phyloP scores from a whole-genome alignment of 1,139 yeast genomes.

The Geotrichum histeridarum region DNA sequence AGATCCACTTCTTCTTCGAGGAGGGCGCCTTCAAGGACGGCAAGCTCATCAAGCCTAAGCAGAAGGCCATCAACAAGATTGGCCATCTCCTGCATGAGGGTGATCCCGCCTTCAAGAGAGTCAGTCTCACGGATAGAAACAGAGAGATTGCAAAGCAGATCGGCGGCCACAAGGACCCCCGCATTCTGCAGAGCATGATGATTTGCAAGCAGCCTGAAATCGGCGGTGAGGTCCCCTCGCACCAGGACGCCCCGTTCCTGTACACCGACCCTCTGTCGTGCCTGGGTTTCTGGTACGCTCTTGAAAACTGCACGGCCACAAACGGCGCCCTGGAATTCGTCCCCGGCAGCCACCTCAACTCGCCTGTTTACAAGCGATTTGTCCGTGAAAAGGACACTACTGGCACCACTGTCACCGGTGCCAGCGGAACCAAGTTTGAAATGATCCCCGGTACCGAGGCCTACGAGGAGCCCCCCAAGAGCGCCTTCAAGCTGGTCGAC shows the following conservation, averaged over 20 bases:
- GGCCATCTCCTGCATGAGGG: conserved; percentile 72
- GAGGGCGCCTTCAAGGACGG: conserved; percentile 58
- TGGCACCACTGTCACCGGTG: conserved; percentile 41
- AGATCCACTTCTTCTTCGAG: conserved; percentile 66
- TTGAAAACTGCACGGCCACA: conserved; percentile 61
- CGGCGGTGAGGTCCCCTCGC: conserved; percentile 75
- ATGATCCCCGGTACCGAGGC: conserved; percentile 22
- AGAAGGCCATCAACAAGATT: conserved; percentile 63
- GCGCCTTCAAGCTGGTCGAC: conserved; percentile 48
- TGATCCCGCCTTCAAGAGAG: conserved; percentile 45
- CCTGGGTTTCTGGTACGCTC: conserved; percentile 77
- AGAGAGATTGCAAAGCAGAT: conserved; percentile 50
- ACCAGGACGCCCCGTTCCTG: conserved; percentile 70
- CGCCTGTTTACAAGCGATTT: conserved; percentile 59
- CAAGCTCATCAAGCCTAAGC: conserved; percentile 47
- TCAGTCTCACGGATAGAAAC: conserved; percentile 52
- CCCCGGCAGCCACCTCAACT: conserved; percentile 67
- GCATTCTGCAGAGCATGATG: conserved; percentile 74
- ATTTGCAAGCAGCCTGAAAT: conserved; percentile 73
- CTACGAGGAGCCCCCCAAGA: conserved; percentile 35
- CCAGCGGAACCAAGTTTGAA: conserved; percentile 45
- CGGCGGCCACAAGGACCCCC: conserved; percentile 55
- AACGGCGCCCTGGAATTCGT: conserved; percentile 70
- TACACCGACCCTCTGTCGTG: conserved; percentile 70
- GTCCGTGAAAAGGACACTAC: conserved; percentile 43